These are phyloP conservation scores for Penicillium malachiteum DNA, from an alignment of 495 filamentous ascomycete genomes.

Conservation along the genomic window DNA sequence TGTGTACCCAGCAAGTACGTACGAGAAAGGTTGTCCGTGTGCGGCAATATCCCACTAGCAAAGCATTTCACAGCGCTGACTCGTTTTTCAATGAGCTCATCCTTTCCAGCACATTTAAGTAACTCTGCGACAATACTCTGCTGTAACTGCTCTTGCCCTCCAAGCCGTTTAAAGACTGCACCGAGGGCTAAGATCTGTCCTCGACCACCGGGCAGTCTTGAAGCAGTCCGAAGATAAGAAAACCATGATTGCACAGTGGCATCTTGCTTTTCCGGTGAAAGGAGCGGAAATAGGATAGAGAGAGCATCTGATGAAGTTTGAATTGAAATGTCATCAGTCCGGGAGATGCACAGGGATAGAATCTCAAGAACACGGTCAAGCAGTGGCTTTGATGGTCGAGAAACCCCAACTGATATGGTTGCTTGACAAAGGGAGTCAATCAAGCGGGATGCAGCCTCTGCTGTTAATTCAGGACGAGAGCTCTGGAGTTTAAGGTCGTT, in stretches of 20 bases:
- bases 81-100: constrained; percentile 56
- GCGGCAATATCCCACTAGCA: constrained; percentile 44
- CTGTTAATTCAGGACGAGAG: constrained; percentile 67
- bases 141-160: constrained; percentile 18
- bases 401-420: constrained; percentile 6
- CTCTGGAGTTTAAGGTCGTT: constrained; percentile 46
- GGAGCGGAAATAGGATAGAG: constrained; percentile 40
- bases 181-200: constrained; percentile 47
- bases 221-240: constrained; percentile 35
- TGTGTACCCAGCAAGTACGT: background rate
- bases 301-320: constrained; percentile 47
- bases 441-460: constrained; percentile 61
- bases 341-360: constrained; percentile 42
- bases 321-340: constrained; percentile 49
- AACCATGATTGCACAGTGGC: constrained; percentile 39
- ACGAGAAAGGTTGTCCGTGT: constrained; percentile 33
- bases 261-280: constrained; percentile 32
- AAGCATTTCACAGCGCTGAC: constrained; percentile 62
- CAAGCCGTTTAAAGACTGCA: constrained; percentile 37
- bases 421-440: constrained; percentile 42
- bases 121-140: constrained; percentile 33
- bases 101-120: constrained; percentile 37
- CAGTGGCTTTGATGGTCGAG: constrained; percentile 17
- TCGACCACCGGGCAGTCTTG: constrained; percentile 41
- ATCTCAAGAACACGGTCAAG: constrained; percentile 41